Conservation (phyloP, 108 stramenopile genomes). For the Aurantiochytrium sp. region DNA sequence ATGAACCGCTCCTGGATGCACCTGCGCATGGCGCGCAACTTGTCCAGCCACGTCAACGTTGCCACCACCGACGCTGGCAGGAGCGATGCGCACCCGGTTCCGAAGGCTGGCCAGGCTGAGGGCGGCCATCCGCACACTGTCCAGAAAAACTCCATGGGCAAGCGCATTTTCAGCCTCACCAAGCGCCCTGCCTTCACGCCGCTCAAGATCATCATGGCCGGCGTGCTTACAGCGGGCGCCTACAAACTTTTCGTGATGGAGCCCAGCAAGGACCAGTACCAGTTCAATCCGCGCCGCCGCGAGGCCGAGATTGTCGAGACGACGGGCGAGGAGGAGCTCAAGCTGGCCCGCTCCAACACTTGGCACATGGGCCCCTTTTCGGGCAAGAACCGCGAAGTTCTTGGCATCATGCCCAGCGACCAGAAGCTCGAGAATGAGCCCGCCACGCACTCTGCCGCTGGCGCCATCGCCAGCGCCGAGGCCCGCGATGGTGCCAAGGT, state of each 20-base stretch:
- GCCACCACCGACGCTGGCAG: background rate
- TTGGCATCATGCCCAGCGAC: background rate
- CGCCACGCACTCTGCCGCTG: background rate
- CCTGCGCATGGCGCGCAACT: background rate
- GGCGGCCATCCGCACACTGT: background rate
- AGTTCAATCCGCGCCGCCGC: background rate
- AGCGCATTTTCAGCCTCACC: background rate
- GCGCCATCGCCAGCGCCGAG: background rate
- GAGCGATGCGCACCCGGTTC: background rate
- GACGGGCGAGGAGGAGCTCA: background rate
- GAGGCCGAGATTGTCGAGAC: background rate
- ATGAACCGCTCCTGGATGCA: background rate
- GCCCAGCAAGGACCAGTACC: background rate
- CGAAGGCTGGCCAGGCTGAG: background rate
- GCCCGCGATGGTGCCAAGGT: background rate
- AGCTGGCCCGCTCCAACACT: background rate
- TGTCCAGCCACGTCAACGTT: background rate
- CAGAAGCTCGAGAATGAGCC: background rate
- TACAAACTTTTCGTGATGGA: background rate
- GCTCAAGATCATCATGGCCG: background rate
- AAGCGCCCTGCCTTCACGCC: background rate
- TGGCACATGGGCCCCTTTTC: background rate
- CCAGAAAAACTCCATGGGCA: background rate
- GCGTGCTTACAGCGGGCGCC: background rate
- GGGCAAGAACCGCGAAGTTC: background rate